Base-by-base conservation (phyloP, 441 rosid species). In the Brassica hybrid region DNA sequence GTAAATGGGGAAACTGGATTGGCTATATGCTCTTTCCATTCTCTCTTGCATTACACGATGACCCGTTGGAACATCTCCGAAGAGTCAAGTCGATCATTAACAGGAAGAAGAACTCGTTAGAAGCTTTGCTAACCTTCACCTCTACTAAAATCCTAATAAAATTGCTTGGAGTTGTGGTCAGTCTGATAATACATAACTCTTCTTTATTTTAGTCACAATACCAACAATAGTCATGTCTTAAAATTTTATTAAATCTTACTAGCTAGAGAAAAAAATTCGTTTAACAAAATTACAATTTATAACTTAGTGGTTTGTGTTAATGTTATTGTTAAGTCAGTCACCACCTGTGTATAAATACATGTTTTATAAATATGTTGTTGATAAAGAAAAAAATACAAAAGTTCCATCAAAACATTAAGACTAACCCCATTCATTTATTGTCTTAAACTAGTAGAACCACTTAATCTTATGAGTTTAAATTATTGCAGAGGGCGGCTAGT, bases 1-100 rank as follows among this genome's bases (percentile, higher is more conserved):
- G 65, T 19, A 79, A 80, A 43, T 91, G 98, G 98, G 97, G 97
- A 1, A 93, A 91, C 62, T 60, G 83, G 83, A 86, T 93, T 9
- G 97, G 91, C 21, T 90, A 85, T 65, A 71, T 90, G 7, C 69
- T 88, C 71, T 67, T 91, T 17, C 98, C 97, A 34, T 82, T 91
- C 62, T 79, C 58, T 25, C 82, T 88, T 16, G 76, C 78, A 3
- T 61, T 83, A 13, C 84, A 74, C 69, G 68, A 85, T 6, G 88
- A 90, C 30, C 94, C 97, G 0, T 74, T 93, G 56, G 86, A 87
- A 59, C 79, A 89, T 65, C 71, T 90, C 63, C 86, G 81, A n/a
- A 58, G 48, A 52, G 94, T 94, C n/a, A 91, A 90, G 71, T 77
- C 84, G 57, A 83, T 71, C 0, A 77, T 81, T 10, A 90, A 87